Percentiles rank a stretch among this genome's conserved stretches.
phyloP scores from a whole-genome alignment of 1,139 yeast genomes.

The Debaryomyces robertsiae region DNA sequence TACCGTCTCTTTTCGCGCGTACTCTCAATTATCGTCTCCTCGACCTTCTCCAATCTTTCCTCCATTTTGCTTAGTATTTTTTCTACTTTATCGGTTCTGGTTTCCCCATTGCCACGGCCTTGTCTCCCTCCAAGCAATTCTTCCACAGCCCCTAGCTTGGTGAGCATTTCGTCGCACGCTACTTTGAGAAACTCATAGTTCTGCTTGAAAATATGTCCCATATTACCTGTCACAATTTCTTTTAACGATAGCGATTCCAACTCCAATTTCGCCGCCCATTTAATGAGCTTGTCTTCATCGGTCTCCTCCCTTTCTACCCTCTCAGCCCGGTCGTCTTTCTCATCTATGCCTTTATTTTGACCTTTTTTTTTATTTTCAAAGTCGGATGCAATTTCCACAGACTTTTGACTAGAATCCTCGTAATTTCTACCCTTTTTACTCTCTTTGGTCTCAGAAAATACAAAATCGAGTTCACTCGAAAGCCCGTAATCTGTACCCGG shows the following conservation, averaged over 20 bases:
- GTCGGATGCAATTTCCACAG: conserved; percentile 9
- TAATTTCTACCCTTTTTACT: neutral
- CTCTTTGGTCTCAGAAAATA: conserved; percentile 4
- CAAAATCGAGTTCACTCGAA: conserved; percentile 11
- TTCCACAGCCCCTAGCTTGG: conserved; percentile 5
- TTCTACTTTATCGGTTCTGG: neutral
- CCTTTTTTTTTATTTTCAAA: neutral
- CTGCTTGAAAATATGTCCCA: conserved; percentile 12
- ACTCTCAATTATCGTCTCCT: neutral
- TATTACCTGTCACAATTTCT: conserved; percentile 16
- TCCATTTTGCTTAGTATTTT: neutral
- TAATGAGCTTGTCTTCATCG: conserved; percentile 16
- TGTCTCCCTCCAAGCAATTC: neutral
- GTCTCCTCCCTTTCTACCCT: neutral
- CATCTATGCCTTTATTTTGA: neutral
- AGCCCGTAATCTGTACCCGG: conserved; percentile 10
- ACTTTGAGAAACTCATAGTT: conserved; percentile 8
- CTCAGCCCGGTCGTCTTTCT: no score
- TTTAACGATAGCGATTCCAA: conserved; percentile 35
- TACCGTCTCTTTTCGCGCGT: conserved; percentile 2
- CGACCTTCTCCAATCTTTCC: conserved; percentile 1
- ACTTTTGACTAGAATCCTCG: conserved; percentile 5
- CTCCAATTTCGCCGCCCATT: conserved; percentile 38
- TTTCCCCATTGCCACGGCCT: neutral
- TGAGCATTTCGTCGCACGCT: conserved; percentile 6